Percentiles rank a stretch among this genome's conserved stretches.
Conservation (phyloP, 768 basidiomycete species). For the Pleurotus cornucopiae region DNA sequence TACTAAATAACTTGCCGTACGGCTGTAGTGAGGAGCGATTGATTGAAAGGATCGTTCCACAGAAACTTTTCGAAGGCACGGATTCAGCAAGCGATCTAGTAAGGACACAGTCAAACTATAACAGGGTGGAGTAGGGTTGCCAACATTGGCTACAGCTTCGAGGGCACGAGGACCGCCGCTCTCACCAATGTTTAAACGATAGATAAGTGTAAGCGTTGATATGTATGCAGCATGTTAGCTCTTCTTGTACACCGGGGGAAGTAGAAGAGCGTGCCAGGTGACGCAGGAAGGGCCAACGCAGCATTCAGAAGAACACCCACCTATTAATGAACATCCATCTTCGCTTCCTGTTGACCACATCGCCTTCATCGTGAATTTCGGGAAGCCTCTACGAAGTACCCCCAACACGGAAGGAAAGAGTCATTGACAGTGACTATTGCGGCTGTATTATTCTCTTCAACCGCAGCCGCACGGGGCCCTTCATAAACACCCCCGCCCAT, state of each 20-base stretch:
- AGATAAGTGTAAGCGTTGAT: neutral
- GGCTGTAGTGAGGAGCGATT: too few species aligned
- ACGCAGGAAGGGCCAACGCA: neutral
- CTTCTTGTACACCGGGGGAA: neutral
- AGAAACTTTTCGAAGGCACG: too few species aligned
- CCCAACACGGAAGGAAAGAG: too few species aligned
- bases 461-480: neutral
- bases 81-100: too few species aligned
- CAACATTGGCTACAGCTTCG: neutral
- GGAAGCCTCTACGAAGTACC: neutral
- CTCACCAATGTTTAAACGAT: neutral
- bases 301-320: neutral
- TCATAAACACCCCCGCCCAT: neutral
- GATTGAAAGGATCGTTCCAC: too few species aligned
- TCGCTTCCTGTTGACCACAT: neutral
- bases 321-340: neutral
- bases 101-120: too few species aligned
- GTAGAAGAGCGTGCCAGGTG: neutral
- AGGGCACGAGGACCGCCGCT: neutral
- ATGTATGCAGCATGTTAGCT: neutral
- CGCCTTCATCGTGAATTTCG: neutral
- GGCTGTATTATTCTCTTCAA: slow-evolving; percentile 5
- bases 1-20: too few species aligned
- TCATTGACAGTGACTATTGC: slow-evolving; percentile 6
- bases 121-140: too few species aligned